These are phyloP conservation scores for Leishmania gerbilli DNA, from an alignment of 208 protist genomes.

Conservation along the genomic window DNA sequence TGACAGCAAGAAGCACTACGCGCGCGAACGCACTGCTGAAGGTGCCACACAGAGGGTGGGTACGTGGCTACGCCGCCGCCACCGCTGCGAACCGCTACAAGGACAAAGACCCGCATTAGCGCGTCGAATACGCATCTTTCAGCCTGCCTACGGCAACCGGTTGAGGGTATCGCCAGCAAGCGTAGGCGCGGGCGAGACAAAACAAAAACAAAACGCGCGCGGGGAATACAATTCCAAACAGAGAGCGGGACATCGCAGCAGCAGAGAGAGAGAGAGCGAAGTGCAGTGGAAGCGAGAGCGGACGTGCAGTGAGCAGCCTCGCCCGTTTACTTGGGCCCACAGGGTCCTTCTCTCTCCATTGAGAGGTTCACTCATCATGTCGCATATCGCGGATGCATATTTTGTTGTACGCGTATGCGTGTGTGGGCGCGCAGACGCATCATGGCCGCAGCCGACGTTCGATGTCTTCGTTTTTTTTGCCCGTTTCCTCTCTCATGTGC, in stretches of 20 bases:
- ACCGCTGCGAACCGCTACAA: slow-evolving; percentile 16
- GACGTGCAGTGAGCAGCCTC: background rate
- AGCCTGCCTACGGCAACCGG: background rate
- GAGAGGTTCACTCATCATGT: background rate
- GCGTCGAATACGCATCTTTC: background rate
- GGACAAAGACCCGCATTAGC: slow-evolving; percentile 30
- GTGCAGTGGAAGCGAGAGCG: no score
- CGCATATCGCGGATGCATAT: background rate
- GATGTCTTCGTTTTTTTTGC: background rate
- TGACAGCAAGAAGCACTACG: slow-evolving; percentile 8
- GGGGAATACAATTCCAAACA: background rate
- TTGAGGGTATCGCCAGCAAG: background rate
- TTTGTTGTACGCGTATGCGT: background rate
- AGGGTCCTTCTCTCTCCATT: no score
- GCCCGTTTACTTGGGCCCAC: background rate
- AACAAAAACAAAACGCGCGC: background rate
- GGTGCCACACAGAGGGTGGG: slow-evolving; percentile 35
- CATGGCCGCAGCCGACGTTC: background rate
- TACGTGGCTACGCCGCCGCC: background rate
- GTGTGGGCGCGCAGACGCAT: background rate
- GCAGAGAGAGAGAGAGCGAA: background rate
- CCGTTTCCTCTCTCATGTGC: no score
- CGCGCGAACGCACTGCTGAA: slow-evolving; percentile 16
- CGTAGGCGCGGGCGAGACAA: background rate
- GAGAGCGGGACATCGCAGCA: background rate